Evolutionary conservation across 2,329 filamentous ascomycete species (phyloP).

Genomic region (Colletotrichum chrysophilum): DNA sequence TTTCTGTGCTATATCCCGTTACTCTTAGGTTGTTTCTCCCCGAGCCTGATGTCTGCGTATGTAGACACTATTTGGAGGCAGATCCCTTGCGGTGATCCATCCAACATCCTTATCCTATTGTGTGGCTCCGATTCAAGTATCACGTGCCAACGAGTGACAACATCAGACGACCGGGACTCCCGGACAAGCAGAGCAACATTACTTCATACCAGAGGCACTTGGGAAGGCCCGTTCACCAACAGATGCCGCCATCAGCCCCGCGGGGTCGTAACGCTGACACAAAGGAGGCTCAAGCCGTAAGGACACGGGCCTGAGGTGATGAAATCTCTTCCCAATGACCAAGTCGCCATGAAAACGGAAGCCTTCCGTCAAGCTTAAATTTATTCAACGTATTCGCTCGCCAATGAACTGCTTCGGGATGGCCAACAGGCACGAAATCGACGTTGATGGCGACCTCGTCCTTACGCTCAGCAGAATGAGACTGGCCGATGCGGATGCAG

Average conservation of each 20-base stretch:
- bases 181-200: neutral
- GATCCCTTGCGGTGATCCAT: neutral
- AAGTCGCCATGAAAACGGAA: neutral
- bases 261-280: neutral
- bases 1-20: neutral
- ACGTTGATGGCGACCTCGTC: conserved; percentile 21
- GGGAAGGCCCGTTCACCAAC: neutral
- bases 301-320: neutral
- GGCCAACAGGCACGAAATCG: neutral
- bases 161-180: neutral
- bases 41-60: neutral
- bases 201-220: neutral
- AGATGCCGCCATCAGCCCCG: neutral
- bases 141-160: neutral
- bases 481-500: neutral
- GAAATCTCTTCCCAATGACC: neutral
- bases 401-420: neutral
- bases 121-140: neutral
- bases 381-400: neutral
- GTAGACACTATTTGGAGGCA: neutral
- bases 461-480: conserved; percentile 3
- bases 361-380: neutral
- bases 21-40: neutral
- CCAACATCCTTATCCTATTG: neutral
- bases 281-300: neutral